Conservation (phyloP, 345 rosid genomes). For the Bruguiera parviflora region DNA sequence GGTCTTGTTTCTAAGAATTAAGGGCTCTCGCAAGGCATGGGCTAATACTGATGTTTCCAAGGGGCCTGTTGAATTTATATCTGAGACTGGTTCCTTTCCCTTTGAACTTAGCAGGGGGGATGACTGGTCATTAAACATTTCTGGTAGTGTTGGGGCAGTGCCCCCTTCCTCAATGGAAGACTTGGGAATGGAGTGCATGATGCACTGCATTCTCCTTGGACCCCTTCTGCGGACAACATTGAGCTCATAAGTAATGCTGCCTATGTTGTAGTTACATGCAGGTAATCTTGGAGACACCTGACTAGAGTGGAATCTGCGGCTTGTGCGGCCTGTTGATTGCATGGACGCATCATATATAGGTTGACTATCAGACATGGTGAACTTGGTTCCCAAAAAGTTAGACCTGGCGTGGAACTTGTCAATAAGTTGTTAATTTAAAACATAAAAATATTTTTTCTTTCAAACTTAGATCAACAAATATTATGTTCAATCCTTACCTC, state of each 20-base stretch:
- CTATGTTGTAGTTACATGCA: slow-evolving; percentile 50
- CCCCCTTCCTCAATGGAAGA: slow-evolving; percentile 74
- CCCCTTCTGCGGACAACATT: slow-evolving; percentile 91
- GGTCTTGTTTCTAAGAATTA: slow-evolving; percentile 76
- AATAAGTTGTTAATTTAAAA: slow-evolving; percentile 9
- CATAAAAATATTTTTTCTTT: neutral
- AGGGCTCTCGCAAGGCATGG: slow-evolving; percentile 41
- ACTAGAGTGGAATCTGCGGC: slow-evolving; percentile 60
- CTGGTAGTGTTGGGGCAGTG: slow-evolving; percentile 49
- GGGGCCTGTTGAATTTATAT: slow-evolving; percentile 36
- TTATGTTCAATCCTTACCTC: slow-evolving; percentile 44
- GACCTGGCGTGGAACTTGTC: slow-evolving; percentile 51
- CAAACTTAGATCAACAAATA: neutral
- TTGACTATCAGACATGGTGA: slow-evolving; percentile 67
- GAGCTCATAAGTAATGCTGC: slow-evolving; percentile 73
- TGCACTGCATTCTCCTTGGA: slow-evolving; percentile 91
- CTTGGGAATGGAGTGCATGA: slow-evolving; percentile 71
- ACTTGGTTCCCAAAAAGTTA: slow-evolving; percentile 90
- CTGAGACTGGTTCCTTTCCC: slow-evolving; percentile 38
- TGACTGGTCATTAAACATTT: slow-evolving; percentile 34
- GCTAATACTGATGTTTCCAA: slow-evolving; percentile 27
- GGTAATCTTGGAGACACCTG: slow-evolving; percentile 61
- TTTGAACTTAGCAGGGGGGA: slow-evolving; percentile 32
- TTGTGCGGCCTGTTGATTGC: slow-evolving; percentile 31
- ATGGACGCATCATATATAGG: slow-evolving; percentile 47